Evolutionary conservation across 495 filamentous ascomycete species (phyloP).

Genomic region (Sordaria brevicollis): DNA sequence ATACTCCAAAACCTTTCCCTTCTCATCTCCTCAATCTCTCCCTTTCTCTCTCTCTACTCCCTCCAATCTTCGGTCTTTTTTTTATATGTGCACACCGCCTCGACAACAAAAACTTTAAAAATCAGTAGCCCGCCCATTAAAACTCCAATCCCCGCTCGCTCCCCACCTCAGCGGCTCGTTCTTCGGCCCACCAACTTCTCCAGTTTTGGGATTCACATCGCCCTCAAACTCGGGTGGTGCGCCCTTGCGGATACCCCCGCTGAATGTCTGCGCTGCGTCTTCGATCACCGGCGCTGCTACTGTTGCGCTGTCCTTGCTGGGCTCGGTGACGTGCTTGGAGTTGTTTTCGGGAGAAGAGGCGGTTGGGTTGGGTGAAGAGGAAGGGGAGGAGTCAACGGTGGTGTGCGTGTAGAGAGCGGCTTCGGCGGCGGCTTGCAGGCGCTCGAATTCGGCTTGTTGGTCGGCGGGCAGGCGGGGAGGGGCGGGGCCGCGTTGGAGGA

Average conservation of each 20-base stretch:
- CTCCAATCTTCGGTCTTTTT: no score
- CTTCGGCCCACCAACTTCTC: slow-evolving; percentile 95
- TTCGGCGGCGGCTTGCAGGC: slow-evolving; percentile 54
- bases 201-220: slow-evolving; percentile 84
- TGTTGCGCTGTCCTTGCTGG: neutral
- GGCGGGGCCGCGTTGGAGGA: slow-evolving; percentile 44
- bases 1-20: no score
- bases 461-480: slow-evolving; percentile 77
- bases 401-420: slow-evolving; percentile 18
- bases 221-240: slow-evolving; percentile 89
- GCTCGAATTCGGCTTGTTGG: slow-evolving; percentile 89
- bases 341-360: neutral
- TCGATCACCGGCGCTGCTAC: neutral
- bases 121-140: slow-evolving; percentile 90
- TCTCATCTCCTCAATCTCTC: no score
- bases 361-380: slow-evolving; percentile 1
- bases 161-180: slow-evolving; percentile 95
- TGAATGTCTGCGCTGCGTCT: slow-evolving; percentile 15
- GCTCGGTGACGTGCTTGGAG: neutral
- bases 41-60: no score
- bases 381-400: slow-evolving; percentile 8
- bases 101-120: no score
- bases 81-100: no score
- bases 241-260: slow-evolving; percentile 40
- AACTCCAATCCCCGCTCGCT: slow-evolving; percentile 76